Evolutionary conservation across 352 stramenopile species (phyloP), one percentile per base, ranked within the genome.

Genomic region (Globisporangium carolinianum): DNA sequence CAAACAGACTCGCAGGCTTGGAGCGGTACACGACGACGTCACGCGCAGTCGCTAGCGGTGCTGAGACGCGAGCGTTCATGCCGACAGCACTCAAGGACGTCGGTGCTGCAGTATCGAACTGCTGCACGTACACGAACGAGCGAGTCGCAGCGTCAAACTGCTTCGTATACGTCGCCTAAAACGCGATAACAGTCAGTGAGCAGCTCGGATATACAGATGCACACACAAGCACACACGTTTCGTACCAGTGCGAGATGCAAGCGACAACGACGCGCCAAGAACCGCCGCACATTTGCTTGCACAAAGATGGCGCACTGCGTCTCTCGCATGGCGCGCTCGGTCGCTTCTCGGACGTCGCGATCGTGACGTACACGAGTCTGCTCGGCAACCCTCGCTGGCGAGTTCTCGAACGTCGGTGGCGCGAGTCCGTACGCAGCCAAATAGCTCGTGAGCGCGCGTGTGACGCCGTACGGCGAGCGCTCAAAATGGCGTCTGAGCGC

Each of bases 1-100:
- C 60, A 18, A 77, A 68, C 39, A 91, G 64, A 49, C 68, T 86
- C 1, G 35, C 68, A 0, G 78, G 78, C 24, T 88, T 89, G 18
- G 18, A 24, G 4, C 12, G 15, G 37, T 18, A 15, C 7, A 39
- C 17, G 39, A 11, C 24, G 66, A 15, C 9, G 35, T 38, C 15
- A 10, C 15, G 45, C 17, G n/a, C 74, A 65, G 12, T 6, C 11
- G 4, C 39, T 43, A 12, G 39, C 39, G 39, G 7, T 3, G 7
- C 39, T 2, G 39, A 8, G 39, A 12, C 24, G 24, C 24, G 24
- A 32, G 24, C 24, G 24, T 32, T 32, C 24, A 32, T 32, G 24
- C 24, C 24, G 24, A 32, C 24, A 32, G 24, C 24, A 32, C 24
- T 32, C 24, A 32, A 3, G 24, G 24, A 32, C 35, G 32, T 12